These are phyloP conservation scores for Cucurbita argyrosperma DNA, from an alignment of 306 rosid species.

Conservation along the genomic window DNA sequence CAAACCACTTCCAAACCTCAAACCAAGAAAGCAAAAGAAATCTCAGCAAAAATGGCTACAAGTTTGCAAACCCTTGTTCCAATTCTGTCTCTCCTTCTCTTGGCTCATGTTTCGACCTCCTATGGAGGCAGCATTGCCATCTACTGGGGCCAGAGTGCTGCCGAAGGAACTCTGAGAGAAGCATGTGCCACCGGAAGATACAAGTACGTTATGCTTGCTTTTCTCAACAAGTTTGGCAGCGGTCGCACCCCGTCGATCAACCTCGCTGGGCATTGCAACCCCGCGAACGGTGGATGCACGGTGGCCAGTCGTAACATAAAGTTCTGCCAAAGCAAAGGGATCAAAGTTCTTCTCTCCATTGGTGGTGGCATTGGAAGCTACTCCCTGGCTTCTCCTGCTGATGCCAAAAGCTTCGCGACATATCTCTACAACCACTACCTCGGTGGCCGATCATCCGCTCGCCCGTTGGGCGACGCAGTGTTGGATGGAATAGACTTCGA, in stretches of 20 bases:
- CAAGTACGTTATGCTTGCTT: slow-evolving; percentile 32
- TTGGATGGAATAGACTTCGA: slow-evolving; percentile 68
- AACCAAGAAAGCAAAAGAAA: not conserved
- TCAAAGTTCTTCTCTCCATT: slow-evolving; percentile 50
- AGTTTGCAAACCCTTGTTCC: not conserved
- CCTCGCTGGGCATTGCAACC: slow-evolving; percentile 61
- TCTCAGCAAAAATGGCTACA: slow-evolving; percentile 11
- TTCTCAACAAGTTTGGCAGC: slow-evolving; percentile 20
- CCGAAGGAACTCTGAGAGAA: slow-evolving; percentile 45
- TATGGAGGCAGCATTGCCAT: slow-evolving; percentile 36
- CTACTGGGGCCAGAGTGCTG: slow-evolving; percentile 64
- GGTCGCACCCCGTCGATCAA: slow-evolving; percentile 45
- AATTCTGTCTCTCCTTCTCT: slow-evolving; percentile 12
- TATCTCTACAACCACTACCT: slow-evolving; percentile 59
- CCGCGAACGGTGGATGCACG: slow-evolving; percentile 23
- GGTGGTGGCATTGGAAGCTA: slow-evolving; percentile 54
- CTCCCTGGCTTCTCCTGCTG: slow-evolving; percentile 31
- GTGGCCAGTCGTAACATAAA: slow-evolving; percentile 26
- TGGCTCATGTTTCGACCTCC: slow-evolving; percentile 11
- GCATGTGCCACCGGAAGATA: slow-evolving; percentile 52
- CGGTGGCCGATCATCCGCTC: slow-evolving; percentile 39
- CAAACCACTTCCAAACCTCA: not conserved
- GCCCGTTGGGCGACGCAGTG: slow-evolving; percentile 54
- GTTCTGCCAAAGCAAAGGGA: slow-evolving; percentile 36
- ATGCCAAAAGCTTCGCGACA: slow-evolving; percentile 30